Conservation (phyloP, 1,139 yeast genomes). For the Blastobotrys malaysiensis region DNA sequence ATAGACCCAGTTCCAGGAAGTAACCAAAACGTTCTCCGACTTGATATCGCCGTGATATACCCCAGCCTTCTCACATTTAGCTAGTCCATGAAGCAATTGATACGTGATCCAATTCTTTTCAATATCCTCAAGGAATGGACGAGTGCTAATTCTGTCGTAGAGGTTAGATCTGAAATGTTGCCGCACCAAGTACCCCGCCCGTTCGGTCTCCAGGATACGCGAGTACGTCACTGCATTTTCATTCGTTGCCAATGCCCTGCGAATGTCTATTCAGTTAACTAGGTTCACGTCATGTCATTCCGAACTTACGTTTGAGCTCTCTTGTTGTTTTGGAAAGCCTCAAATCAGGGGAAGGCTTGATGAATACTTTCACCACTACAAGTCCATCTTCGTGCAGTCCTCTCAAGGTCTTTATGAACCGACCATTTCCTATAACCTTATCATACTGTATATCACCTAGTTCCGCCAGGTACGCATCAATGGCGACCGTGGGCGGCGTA, state of each 20-base stretch:
- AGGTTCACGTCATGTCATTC: neutral
- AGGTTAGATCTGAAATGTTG: conserved; percentile 73
- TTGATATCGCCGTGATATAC: conserved; percentile 88
- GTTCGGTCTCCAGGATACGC: conserved; percentile 74
- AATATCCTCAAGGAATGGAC: conserved; percentile 78
- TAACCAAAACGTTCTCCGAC: conserved; percentile 78
- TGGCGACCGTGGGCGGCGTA: conserved; percentile 89
- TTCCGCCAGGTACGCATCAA: conserved; percentile 83
- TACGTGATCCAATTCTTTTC: conserved; percentile 83
- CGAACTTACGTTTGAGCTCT: conserved; percentile 22
- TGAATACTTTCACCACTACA: conserved; percentile 71
- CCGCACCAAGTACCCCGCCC: conserved; percentile 86
- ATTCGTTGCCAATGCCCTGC: conserved; percentile 35
- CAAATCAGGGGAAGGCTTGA: conserved; percentile 58
- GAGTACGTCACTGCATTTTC: conserved; percentile 69
- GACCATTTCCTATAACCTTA: conserved; percentile 62
- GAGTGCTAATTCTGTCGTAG: conserved; percentile 74
- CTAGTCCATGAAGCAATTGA: conserved; percentile 62
- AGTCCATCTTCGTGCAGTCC: conserved; percentile 61
- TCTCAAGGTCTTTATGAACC: conserved; percentile 81
- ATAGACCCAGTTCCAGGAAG: conserved; percentile 85
- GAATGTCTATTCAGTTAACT: conserved; percentile 3
- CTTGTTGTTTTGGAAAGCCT: conserved; percentile 28
- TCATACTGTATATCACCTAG: conserved; percentile 69
- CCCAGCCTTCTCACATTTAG: conserved; percentile 55